Percentiles rank a stretch among this genome's conserved stretches.
Conservation (phyloP, 1,284 basidiomycete genomes). For the Pseudozyma sp. region DNA sequence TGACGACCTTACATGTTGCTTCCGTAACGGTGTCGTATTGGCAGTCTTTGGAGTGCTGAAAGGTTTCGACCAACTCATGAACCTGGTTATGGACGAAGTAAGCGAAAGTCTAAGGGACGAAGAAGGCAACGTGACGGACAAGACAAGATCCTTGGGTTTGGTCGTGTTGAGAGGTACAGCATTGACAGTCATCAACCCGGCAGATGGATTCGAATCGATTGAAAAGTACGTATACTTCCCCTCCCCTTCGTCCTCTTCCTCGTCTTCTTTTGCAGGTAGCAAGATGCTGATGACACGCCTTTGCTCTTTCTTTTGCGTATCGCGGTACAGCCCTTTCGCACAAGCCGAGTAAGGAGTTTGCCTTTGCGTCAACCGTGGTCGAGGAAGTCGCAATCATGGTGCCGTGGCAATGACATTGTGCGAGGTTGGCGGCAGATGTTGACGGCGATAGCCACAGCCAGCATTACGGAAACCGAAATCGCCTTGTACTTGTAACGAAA, state of each 20-base stretch:
- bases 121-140: constrained; percentile 52
- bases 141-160: constrained; percentile 62
- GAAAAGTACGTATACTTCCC: constrained; percentile 58
- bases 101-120: constrained; percentile 75
- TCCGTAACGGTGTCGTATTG: too few relatives aligned
- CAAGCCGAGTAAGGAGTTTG: constrained; percentile 36
- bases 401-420: too few relatives aligned
- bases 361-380: not conserved
- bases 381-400: too few relatives aligned
- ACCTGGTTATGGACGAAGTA: constrained; percentile 92
- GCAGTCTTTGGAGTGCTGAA: constrained; percentile 87
- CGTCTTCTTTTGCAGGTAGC: not conserved
- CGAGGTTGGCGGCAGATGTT: too few relatives aligned
- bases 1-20: not conserved
- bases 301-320: not conserved
- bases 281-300: not conserved
- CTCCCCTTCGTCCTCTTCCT: too few relatives aligned
- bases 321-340: constrained; percentile 47
- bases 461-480: constrained; percentile 2
- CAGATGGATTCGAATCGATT: constrained; percentile 67
- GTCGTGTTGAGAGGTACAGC: constrained; percentile 66
- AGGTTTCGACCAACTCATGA: constrained; percentile 95
- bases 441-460: not conserved
- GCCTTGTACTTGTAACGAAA: constrained; percentile 13
- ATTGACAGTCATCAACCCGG: constrained; percentile 66